Evolutionary conservation across 176 grass and related monocot genomes (phyloP), one percentile per base, ranked within the genome.

Genomic region (Avena atlantica): DNA sequence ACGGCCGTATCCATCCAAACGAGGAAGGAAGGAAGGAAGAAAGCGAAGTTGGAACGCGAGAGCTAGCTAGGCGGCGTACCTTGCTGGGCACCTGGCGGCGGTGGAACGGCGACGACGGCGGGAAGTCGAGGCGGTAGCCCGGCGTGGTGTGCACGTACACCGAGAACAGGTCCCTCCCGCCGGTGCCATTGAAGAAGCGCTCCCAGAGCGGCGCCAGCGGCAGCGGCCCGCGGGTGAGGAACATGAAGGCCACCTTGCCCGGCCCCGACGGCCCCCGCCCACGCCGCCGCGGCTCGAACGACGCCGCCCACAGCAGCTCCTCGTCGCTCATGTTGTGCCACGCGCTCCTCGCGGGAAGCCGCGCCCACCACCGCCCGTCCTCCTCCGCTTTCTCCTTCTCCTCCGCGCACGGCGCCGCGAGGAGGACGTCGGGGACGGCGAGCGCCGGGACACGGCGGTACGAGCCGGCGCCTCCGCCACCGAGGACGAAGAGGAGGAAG

Each of bases 301-400:
- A 95, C 72, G 96, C 96, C 68, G 88, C 88, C 96, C 96, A 95
- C n/a, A 93, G 84, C 15, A 98, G 86, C 91, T 98, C 91, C 20
- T 95, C 96, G 34, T 98, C 96, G 20, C 29, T 92, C 96, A 98
- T 91, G 85, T 85, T 87, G 89, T 98, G 91, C 90, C 87, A 89
- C 81, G 81, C 57, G 76, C 82, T 87, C 24, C 74, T 55, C 42
- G 81, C 7, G 24, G 93, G 68, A 0, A 79, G 37, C 9, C 76
- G 85, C 69, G 4, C 19, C 89, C 81, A 88, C 81, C 89, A 88
- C 81, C 86, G 86, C 14, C 50, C 37, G 50, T 59, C 19, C 36
- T 6, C 14, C 15, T 67, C 2, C 29, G 29, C 29, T 51, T 19
- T 0, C 29, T 53, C 5, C 2, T 19, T 15, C 37, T 2, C 4